Conservation (phyloP, 768 basidiomycete genomes). For the Atractiella rhizophila region DNA sequence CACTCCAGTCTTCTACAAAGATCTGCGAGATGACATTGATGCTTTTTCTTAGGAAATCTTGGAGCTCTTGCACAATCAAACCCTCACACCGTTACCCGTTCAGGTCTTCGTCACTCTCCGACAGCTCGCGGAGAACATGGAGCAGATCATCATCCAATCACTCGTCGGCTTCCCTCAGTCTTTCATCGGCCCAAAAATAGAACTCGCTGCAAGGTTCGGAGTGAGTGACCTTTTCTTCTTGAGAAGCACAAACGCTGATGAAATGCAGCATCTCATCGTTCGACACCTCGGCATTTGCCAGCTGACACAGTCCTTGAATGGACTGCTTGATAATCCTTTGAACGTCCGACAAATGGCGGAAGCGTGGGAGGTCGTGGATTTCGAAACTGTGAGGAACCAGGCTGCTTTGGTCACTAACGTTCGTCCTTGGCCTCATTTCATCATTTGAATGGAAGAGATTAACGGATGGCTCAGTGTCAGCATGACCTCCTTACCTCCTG, state of each 20-base stretch:
- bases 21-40: too few species aligned
- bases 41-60: too few species aligned
- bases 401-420: constrained; percentile 3
- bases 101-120: neutral
- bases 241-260: too few species aligned
- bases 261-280: too few species aligned
- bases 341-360: neutral
- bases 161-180: neutral
- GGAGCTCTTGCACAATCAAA: too few species aligned
- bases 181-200: constrained; percentile 2
- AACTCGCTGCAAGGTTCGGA: constrained; percentile 2
- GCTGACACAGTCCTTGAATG: neutral
- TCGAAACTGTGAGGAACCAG: constrained; percentile 2
- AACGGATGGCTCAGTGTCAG: neutral
- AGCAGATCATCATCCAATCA: neutral
- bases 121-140: neutral
- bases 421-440: too few species aligned
- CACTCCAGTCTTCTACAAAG: too few species aligned
- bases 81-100: too few species aligned
- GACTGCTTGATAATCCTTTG: neutral
- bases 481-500: neutral
- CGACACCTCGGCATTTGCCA: too few species aligned
- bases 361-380: neutral
- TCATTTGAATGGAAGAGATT: too few species aligned
- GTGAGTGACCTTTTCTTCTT: too few species aligned